Evolutionary conservation across 495 filamentous ascomycete genomes (phyloP).

Genomic region (Tuber melanosporum): DNA sequence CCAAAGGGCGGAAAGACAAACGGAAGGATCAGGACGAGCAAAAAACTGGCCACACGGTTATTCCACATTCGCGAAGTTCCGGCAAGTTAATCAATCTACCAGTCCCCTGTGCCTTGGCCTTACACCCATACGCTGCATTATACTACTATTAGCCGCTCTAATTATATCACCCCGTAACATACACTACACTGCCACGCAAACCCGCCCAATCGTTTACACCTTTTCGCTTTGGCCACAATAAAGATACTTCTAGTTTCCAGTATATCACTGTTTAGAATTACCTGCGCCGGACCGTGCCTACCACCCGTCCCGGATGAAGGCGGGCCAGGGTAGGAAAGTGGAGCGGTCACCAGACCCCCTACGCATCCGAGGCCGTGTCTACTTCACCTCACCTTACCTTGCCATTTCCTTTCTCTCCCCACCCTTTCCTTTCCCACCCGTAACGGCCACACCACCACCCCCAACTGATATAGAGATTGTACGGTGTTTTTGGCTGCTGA

Average conservation of each 20-base stretch:
- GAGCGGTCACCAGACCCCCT: too few relatives aligned
- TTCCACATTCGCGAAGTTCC: too few relatives aligned
- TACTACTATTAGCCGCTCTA: neutral
- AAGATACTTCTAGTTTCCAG: neutral
- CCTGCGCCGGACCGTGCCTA: too few relatives aligned
- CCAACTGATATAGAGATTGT: too few relatives aligned
- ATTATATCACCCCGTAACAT: neutral
- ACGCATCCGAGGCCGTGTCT: too few relatives aligned
- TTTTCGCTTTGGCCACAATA: neutral
- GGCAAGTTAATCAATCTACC: neutral
- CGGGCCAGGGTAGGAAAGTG: too few relatives aligned
- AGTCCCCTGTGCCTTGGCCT: neutral
- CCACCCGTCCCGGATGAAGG: too few relatives aligned
- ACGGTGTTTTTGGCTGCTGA: too few relatives aligned
- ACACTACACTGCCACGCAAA: neutral
- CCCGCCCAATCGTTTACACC: neutral
- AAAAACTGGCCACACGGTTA: neutral
- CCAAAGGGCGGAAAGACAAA: neutral
- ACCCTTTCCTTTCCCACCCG: too few relatives aligned
- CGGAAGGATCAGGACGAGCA: neutral
- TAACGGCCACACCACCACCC: too few relatives aligned
- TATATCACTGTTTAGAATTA: neutral
- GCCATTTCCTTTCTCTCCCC: too few relatives aligned
- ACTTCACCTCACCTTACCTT: too few relatives aligned
- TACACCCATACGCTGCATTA: neutral